Conservation (phyloP, 192 early-diverging fungal genomes). For the Coemansia sp. region DNA sequence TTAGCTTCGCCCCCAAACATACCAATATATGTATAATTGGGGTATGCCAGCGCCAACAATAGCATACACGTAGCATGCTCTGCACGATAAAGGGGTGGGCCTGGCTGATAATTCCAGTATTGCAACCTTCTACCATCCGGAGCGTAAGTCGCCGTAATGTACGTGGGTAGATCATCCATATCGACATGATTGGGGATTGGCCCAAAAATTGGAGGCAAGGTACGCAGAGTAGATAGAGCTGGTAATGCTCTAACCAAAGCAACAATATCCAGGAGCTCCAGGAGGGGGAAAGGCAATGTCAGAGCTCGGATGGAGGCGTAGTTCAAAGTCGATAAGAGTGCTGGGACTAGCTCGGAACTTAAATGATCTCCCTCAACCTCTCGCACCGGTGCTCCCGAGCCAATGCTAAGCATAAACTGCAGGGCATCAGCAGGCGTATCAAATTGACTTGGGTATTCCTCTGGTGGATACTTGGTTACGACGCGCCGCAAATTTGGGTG, state of each 20-base stretch:
- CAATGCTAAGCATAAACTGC: conserved; percentile 2
- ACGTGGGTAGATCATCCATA: background rate
- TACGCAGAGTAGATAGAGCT: background rate
- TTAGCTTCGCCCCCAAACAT: background rate
- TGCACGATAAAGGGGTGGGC: too few species aligned
- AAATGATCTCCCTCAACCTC: background rate
- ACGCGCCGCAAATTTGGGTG: background rate
- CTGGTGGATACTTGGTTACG: background rate
- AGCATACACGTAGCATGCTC: background rate
- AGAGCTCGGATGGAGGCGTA: background rate
- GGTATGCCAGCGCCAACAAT: background rate
- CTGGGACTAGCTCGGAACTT: background rate
- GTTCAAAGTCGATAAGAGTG: background rate
- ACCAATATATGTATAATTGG: background rate
- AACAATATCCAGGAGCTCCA: background rate
- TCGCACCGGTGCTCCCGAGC: background rate
- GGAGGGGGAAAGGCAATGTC: background rate
- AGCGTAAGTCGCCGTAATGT: background rate
- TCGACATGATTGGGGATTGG: background rate
- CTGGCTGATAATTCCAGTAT: too few species aligned
- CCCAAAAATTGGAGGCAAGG: background rate
- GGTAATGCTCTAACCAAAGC: background rate
- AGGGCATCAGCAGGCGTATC: background rate
- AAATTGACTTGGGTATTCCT: background rate
- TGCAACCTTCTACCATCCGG: background rate